Conservation (phyloP, 2,329 filamentous ascomycete species). For the Arthrobotrys iridis region DNA sequence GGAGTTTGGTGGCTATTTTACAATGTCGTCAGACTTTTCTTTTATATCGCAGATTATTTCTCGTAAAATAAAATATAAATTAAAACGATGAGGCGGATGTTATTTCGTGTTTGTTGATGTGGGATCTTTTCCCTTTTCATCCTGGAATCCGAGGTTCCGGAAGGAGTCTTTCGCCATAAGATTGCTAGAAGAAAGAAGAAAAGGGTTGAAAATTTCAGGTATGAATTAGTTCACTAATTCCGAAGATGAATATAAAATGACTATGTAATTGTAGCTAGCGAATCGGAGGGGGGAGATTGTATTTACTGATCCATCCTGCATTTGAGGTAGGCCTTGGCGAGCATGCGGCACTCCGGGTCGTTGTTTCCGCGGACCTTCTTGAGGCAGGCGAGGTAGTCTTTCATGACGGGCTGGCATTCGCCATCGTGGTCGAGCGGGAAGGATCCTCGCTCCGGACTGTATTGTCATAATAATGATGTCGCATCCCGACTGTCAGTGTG, state of each 20-base stretch:
- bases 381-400: conserved; percentile 84
- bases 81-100: background rate
- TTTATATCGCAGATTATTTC: background rate
- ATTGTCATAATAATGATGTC: conserved; percentile 57
- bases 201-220: background rate
- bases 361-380: conserved; percentile 85
- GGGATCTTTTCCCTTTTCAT: conserved; percentile 59
- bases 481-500: background rate
- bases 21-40: background rate
- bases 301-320: conserved; percentile 94
- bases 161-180: conserved; percentile 96
- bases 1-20: conserved; percentile 13
- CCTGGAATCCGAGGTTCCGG: conserved; percentile 85
- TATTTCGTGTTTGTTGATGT: background rate
- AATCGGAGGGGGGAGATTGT: too few relatives aligned
- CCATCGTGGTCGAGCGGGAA: conserved; percentile 97
- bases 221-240: background rate
- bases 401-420: conserved; percentile 92
- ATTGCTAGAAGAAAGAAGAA: conserved; percentile 70
- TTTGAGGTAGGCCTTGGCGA: conserved; percentile 87
- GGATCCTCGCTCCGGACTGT: conserved; percentile 86
- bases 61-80: background rate
- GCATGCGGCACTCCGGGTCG: conserved; percentile 80
- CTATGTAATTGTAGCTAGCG: background rate
- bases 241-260: too few relatives aligned